Conservation (phyloP, 306 rosid species). For the apple (Malus domestica) region ASM211411v1 NC_041798.1:2164001-2164500, state of each 20-base stretch:
- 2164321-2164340: slow-evolving; percentile 9
- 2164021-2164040: too few relatives aligned
- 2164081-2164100: too few relatives aligned
- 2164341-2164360: not conserved
- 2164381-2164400: slow-evolving; percentile 7
- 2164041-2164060: too few relatives aligned
- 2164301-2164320: not conserved
- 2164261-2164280: slow-evolving; percentile 47
- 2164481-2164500: slow-evolving; percentile 48
- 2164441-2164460: slow-evolving; percentile 10
- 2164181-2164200: too few relatives aligned
- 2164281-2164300: slow-evolving; percentile 16
- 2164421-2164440: slow-evolving; percentile 9
- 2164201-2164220: slow-evolving; percentile 85
- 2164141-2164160: slow-evolving; percentile 20
- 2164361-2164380: not conserved
- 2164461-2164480: slow-evolving; percentile 7
- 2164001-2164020: too few relatives aligned
- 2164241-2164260: too few relatives aligned
- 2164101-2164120: too few relatives aligned
- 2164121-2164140: slow-evolving; percentile 22
- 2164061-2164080: too few relatives aligned
- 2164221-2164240: slow-evolving; percentile 44
- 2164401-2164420: slow-evolving; percentile 10
- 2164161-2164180: too few relatives aligned